phyloP scores from a whole-genome alignment of 495 filamentous ascomycete species.

The Podospora pseudoanserina region DNA sequence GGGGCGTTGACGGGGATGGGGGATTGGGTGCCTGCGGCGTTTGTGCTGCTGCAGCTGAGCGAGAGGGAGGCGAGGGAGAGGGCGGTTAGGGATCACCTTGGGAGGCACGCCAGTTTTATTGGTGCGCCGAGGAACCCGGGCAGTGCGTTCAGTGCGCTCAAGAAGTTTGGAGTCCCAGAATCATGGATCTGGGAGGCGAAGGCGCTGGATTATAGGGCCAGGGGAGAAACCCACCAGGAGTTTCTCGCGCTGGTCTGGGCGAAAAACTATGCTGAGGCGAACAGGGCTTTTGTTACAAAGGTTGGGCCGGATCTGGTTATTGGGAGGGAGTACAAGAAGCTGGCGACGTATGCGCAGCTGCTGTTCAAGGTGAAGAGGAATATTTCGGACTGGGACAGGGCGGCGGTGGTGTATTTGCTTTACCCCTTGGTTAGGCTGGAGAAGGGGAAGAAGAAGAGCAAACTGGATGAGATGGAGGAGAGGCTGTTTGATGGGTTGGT shows the following conservation, averaged over 20 bases:
- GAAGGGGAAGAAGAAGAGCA: conserved; percentile 24
- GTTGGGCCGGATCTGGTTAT: conserved; percentile 80
- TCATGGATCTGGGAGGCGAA: conserved; percentile 84
- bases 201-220: conserved; percentile 72
- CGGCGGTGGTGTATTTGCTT: conserved; percentile 78
- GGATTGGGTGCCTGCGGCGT: conserved; percentile 65
- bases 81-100: conserved; percentile 66
- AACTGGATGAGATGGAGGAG: conserved; percentile 47
- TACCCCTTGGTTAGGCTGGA: conserved; percentile 60
- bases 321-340: conserved; percentile 63
- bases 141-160: conserved; percentile 28
- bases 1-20: conserved; percentile 64
- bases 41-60: conserved; percentile 73
- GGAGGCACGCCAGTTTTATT: conserved; percentile 58
- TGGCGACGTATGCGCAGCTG: conserved; percentile 46
- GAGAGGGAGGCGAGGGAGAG: conserved; percentile 58
- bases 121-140: conserved; percentile 22
- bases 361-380: conserved; percentile 62
- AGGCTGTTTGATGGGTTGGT: conserved; percentile 62
- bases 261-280: conserved; percentile 72
- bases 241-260: conserved; percentile 74
- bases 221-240: conserved; percentile 58
- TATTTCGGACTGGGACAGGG: conserved; percentile 61
- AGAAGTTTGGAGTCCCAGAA: conserved; percentile 62
- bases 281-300: conserved; percentile 68